Percentiles rank a stretch among this genome's conserved stretches.
These are phyloP conservation scores for Blastobotrys serpentis DNA, from an alignment of 1,139 yeast genomes.

Conservation along the genomic window DNA sequence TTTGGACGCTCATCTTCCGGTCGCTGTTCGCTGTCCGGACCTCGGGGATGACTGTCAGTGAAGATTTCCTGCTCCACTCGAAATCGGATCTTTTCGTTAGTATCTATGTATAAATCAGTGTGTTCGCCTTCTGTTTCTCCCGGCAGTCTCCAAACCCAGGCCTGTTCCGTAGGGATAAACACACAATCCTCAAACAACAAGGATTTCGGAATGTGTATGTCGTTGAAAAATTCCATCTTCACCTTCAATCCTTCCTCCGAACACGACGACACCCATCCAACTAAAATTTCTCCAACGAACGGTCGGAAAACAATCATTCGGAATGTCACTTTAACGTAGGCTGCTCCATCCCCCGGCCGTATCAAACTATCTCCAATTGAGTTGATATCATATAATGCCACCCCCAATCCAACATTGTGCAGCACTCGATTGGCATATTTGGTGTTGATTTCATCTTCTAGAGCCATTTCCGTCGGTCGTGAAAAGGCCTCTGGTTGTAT, in stretches of 20 bases:
- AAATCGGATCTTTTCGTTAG: slow-evolving; percentile 86
- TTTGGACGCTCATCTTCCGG: slow-evolving; percentile 37
- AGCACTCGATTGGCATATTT: slow-evolving; percentile 80
- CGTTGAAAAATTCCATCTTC: slow-evolving; percentile 84
- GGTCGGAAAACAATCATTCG: slow-evolving; percentile 86
- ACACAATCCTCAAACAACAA: slow-evolving; percentile 76
- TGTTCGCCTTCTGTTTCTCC: slow-evolving; percentile 49
- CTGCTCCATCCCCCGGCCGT: slow-evolving; percentile 95
- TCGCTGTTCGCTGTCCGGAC: slow-evolving; percentile 49
- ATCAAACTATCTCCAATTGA: slow-evolving; percentile 82
- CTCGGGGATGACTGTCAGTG: slow-evolving; percentile 74
- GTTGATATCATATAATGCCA: slow-evolving; percentile 79
- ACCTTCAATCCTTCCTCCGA: slow-evolving; percentile 81
- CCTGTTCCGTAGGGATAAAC: slow-evolving; percentile 64
- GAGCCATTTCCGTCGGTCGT: slow-evolving; percentile 64
- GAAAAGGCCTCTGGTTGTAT: slow-evolving; percentile 85
- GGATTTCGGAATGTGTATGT: slow-evolving; percentile 80
- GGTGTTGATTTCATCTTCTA: slow-evolving; percentile 75
- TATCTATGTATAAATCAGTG: slow-evolving; percentile 78
- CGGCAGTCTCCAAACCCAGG: slow-evolving; percentile 81
- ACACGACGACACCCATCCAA: slow-evolving; percentile 92
- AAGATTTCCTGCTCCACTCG: slow-evolving; percentile 87
- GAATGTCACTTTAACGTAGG: slow-evolving; percentile 69
- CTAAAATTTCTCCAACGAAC: slow-evolving; percentile 87
- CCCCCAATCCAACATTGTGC: slow-evolving; percentile 77